Evolutionary conservation across 2,329 filamentous ascomycete genomes (phyloP).

Genomic region (Penicillium vulpinum): DNA sequence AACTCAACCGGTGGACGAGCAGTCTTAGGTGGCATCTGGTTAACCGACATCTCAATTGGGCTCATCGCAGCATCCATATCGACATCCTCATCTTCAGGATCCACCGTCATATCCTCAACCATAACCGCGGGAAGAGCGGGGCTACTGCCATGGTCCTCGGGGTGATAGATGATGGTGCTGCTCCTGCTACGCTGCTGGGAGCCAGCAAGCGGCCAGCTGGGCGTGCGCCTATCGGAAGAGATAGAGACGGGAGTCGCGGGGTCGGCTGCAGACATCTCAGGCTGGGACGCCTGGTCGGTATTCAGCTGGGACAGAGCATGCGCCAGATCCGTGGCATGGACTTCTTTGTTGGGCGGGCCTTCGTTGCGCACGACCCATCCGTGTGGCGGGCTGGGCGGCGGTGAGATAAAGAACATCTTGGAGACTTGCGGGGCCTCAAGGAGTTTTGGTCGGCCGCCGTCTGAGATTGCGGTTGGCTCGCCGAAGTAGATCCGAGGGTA

Average conservation of each 20-base stretch:
- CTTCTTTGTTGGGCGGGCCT: slow-evolving; percentile 65
- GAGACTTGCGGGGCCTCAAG: slow-evolving; percentile 58
- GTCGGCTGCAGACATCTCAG: slow-evolving; percentile 17
- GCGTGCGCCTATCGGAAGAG: slow-evolving; percentile 34
- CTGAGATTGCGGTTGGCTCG: slow-evolving; percentile 49
- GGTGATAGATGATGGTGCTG: slow-evolving; percentile 63
- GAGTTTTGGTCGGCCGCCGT: slow-evolving; percentile 44
- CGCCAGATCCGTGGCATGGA: slow-evolving; percentile 63
- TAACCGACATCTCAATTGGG: slow-evolving; percentile 44
- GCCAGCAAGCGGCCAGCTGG: slow-evolving; percentile 32
- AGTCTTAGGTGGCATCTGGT: slow-evolving; percentile 53
- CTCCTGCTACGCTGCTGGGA: slow-evolving; percentile 49
- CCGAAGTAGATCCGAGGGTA: slow-evolving; percentile 55
- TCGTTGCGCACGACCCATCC: slow-evolving; percentile 65
- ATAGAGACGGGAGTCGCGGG: slow-evolving; percentile 39
- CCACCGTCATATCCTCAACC: slow-evolving; percentile 60
- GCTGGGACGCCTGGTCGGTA: slow-evolving; percentile 26
- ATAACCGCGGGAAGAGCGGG: slow-evolving; percentile 62
- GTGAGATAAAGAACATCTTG: slow-evolving; percentile 67
- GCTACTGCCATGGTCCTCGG: slow-evolving; percentile 61
- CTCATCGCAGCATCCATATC: slow-evolving; percentile 48
- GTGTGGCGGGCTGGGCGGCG: slow-evolving; percentile 63
- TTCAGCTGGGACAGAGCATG: slow-evolving; percentile 55
- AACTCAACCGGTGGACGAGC: slow-evolving; percentile 57
- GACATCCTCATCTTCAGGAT: slow-evolving; percentile 45